A percentile compares a stretch with the other conserved stretches of the same genome.
Evolutionary conservation across 441 rosid genomes (phyloP).

Genomic region (Adansonia gregorii): DNA sequence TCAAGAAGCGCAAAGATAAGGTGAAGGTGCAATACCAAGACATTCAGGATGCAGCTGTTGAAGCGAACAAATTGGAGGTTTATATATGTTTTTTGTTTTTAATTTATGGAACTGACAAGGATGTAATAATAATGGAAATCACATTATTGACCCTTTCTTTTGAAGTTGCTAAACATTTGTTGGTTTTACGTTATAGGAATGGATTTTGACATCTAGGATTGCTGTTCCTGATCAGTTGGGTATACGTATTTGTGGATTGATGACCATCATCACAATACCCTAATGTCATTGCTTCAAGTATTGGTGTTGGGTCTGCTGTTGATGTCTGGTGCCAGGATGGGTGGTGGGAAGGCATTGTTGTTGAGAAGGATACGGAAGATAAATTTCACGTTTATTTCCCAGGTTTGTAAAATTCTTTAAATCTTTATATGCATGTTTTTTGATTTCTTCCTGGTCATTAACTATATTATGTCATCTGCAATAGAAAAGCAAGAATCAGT

Average conservation of each 20-base stretch:
- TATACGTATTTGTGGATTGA: conserved; percentile 55
- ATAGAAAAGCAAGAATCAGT: conserved; percentile 62
- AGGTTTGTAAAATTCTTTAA: conserved; percentile 46
- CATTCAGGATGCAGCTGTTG: conserved; percentile 69
- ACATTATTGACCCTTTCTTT: not conserved
- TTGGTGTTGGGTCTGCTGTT: conserved; percentile 62
- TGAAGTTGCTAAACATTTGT: not conserved
- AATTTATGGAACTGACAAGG: not conserved
- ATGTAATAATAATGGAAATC: not conserved
- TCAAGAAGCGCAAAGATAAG: conserved; percentile 65
- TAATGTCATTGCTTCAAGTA: conserved; percentile 30
- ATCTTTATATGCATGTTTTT: not conserved
- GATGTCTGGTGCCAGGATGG: conserved; percentile 85
- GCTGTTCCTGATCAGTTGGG: conserved; percentile 60
- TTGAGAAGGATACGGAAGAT: conserved; percentile 52
- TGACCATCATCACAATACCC: conserved; percentile 46
- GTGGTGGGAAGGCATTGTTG: conserved; percentile 88
- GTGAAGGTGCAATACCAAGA: conserved; percentile 82
- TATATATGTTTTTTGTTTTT: conserved; percentile 21
- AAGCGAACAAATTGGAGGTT: conserved; percentile 71
- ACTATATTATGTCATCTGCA: conserved; percentile 30
- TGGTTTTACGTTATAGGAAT: conserved; percentile 55
- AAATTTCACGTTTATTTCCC: conserved; percentile 62
- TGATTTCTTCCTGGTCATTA: not conserved
- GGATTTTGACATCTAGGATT: conserved; percentile 63